These are phyloP conservation scores for Larix kaempferi DNA, from an alignment of 75 land plant species.

Conservation along the genomic window DNA sequence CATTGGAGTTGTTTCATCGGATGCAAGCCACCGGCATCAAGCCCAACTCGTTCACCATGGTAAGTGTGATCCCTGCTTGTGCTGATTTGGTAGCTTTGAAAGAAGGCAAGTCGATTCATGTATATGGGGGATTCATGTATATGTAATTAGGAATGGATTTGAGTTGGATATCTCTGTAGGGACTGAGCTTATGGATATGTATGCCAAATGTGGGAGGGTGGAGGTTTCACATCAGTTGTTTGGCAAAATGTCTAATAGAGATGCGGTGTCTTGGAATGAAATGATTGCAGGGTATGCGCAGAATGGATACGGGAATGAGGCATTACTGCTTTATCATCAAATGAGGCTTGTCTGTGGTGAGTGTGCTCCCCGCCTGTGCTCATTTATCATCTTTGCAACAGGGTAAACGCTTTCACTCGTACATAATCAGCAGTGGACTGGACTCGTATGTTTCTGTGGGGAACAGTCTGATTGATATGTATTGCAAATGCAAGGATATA, in stretches of 20 bases:
- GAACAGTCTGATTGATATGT: constrained; percentile 60
- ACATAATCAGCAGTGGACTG: constrained; percentile 34
- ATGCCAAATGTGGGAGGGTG: constrained; percentile 33
- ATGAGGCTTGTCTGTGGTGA: constrained; percentile 36
- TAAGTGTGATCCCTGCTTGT: constrained; percentile 24
- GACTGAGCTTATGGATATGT: constrained; percentile 58
- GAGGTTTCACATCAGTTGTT: constrained; percentile 37
- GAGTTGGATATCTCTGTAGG: constrained; percentile 33
- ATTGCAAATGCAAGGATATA: constrained; percentile 45
- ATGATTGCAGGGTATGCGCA: constrained; percentile 60
- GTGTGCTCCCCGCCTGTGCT: constrained; percentile 45
- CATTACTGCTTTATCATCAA: constrained; percentile 29
- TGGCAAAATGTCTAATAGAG: constrained; percentile 23
- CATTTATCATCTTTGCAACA: constrained; percentile 14
- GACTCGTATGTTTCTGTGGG: constrained; percentile 20
- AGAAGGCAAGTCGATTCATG: constrained; percentile 30
- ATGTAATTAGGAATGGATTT: constrained; percentile 27
- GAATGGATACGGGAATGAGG: constrained; percentile 29
- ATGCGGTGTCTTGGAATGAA: constrained; percentile 63
- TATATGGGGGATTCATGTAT: constrained; percentile 48
- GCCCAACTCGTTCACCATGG: constrained; percentile 27
- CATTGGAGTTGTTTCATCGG: constrained; percentile 36
- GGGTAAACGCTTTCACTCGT: constrained; percentile 33
- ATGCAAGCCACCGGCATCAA: constrained; percentile 19
- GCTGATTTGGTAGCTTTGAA: constrained; percentile 17